Percentiles rank a stretch among this genome's conserved stretches.
These are phyloP conservation scores for Cladophialophora bantiana DNA, from an alignment of 2,329 filamentous ascomycete species.

Conservation along the genomic window DNA sequence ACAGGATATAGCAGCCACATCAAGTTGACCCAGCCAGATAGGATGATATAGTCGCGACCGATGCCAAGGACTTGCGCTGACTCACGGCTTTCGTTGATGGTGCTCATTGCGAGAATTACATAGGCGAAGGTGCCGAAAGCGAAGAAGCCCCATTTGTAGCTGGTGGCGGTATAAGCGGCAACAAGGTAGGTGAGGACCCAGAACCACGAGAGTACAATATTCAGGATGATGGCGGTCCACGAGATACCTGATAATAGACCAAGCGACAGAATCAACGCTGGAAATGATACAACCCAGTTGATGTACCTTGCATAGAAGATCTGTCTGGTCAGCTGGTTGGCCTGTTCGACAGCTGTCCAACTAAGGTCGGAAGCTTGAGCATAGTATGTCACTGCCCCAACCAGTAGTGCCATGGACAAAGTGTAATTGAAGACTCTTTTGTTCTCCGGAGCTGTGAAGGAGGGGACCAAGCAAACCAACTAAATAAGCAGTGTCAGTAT, in stretches of 20 bases:
- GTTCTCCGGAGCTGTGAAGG: slow-evolving; percentile 53
- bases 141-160: slow-evolving; percentile 67
- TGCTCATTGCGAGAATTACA: slow-evolving; percentile 56
- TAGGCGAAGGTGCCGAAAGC: slow-evolving; percentile 60
- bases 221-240: slow-evolving; percentile 64
- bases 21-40: slow-evolving; percentile 57
- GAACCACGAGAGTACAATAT: slow-evolving; percentile 59
- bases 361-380: slow-evolving; percentile 61
- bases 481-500: slow-evolving; percentile 33
- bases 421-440: slow-evolving; percentile 66
- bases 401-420: slow-evolving; percentile 58
- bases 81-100: slow-evolving; percentile 49
- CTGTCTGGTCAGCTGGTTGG: slow-evolving; percentile 53
- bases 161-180: slow-evolving; percentile 56
- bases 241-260: slow-evolving; percentile 61
- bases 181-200: slow-evolving; percentile 61
- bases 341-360: slow-evolving; percentile 51
- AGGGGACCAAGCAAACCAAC: slow-evolving; percentile 53
- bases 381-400: slow-evolving; percentile 60
- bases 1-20: slow-evolving; percentile 56
- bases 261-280: slow-evolving; percentile 54
- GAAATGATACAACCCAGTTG: slow-evolving; percentile 62
- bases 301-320: slow-evolving; percentile 65
- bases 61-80: slow-evolving; percentile 54
- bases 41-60: slow-evolving; percentile 54